Percentiles rank a stretch among this genome's conserved stretches.
These are phyloP conservation scores for Chlamydomonas urium DNA, from an alignment of 139 green algal species.

Conservation along the genomic window DNA sequence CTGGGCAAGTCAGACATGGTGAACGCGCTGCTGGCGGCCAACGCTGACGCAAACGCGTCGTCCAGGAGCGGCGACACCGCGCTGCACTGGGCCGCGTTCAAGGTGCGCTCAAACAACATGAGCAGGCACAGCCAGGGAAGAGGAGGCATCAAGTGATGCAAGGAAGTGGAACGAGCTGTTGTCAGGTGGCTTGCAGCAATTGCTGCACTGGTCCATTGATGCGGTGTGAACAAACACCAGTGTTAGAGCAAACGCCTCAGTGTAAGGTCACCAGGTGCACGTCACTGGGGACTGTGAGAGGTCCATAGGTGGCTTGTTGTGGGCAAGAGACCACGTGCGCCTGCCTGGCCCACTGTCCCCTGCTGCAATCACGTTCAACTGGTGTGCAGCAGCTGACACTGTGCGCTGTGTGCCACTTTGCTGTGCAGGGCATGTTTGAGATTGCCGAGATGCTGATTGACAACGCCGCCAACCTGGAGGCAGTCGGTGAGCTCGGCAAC, in stretches of 20 bases:
- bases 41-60: conserved; percentile 17
- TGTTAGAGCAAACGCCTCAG: too few relatives aligned
- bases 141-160: too few relatives aligned
- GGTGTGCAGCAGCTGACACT: neutral
- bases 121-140: neutral
- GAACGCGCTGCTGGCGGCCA: conserved; percentile 23
- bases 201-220: too few relatives aligned
- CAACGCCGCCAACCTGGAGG: conserved; percentile 46
- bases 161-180: too few relatives aligned
- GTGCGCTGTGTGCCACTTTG: neutral
- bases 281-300: too few relatives aligned
- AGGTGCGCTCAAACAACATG: conserved; percentile 8
- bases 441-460: conserved; percentile 30
- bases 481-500: conserved; percentile 47
- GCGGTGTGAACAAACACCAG: too few relatives aligned
- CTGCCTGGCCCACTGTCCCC: neutral
- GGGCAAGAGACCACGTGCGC: neutral
- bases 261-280: too few relatives aligned
- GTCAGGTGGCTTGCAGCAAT: too few relatives aligned
- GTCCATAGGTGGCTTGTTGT: too few relatives aligned
- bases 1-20: conserved; percentile 1
- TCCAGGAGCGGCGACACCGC: conserved; percentile 37
- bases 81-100: conserved; percentile 47
- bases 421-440: conserved; percentile 16
- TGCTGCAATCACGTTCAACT: neutral